phyloP scores from a whole-genome alignment of 2,329 filamentous ascomycete genomes.

The Colletotrichum shisoi region DNA sequence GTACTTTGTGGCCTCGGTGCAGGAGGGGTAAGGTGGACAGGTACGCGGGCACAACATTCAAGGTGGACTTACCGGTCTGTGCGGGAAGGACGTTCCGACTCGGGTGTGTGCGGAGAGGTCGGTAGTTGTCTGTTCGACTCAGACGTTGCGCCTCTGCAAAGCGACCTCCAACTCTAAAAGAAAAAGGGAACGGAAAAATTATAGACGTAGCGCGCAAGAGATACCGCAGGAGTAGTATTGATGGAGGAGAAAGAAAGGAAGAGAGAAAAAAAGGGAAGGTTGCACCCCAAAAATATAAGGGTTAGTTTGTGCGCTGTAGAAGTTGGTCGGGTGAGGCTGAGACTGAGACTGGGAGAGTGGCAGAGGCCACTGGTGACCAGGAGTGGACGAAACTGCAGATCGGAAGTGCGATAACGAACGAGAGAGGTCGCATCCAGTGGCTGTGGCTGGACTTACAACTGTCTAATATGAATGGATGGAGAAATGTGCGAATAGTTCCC shows the following conservation, averaged over 20 bases:
- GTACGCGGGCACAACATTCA: not conserved
- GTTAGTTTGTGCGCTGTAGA: slow-evolving; percentile 26
- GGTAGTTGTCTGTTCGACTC: not conserved
- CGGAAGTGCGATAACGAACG: slow-evolving; percentile 15
- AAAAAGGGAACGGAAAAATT: not conserved
- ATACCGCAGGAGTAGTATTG: not conserved
- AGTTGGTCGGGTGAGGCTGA: slow-evolving; percentile 1
- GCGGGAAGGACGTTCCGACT: slow-evolving; percentile 4
- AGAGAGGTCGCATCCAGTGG: not conserved
- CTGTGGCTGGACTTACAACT: not conserved
- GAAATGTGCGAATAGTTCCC: not conserved
- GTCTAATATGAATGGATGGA: no score
- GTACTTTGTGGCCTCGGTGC: no score
- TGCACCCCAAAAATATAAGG: not conserved
- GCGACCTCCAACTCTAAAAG: not conserved
- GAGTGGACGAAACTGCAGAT: slow-evolving; percentile 16
- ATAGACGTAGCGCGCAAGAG: not conserved
- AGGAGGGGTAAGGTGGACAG: no score
- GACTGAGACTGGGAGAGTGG: not conserved
- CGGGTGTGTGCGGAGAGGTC: not conserved
- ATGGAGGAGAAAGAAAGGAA: not conserved
- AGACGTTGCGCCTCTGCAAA: not conserved
- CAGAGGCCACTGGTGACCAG: slow-evolving; percentile 5
- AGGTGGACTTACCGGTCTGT: slow-evolving; percentile 10
- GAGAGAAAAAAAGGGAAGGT: not conserved